Base-by-base conservation (phyloP, 441 rosid genomes). In the Flueggea neowawraea region DNA sequence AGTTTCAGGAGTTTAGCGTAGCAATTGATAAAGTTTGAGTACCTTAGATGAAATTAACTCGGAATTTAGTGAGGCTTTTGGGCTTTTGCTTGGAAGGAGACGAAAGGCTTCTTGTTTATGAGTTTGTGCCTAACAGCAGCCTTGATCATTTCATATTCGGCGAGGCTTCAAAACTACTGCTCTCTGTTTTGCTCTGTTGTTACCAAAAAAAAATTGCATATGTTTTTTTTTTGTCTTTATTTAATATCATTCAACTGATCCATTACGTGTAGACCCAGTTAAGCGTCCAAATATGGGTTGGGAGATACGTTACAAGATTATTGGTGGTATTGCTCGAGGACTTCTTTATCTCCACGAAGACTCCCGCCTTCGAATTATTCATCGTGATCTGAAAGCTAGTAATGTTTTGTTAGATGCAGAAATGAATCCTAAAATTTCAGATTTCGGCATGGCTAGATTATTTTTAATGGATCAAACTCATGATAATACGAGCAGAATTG, bases 291-390 rank as follows among this genome's bases (percentile, higher is more conserved):
- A 51, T 11, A 57, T 86, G 54, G 65, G 72, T n/a, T 89, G 96
- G 96, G 61, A 75, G 58, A 68, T 12, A 56, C 81, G 90, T 10
- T 82, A 78, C 69, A 72, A 82, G 54, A 83, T 87, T 6, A 84
- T 72, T 6, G 69, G 60, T 1, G 89, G 91, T 10, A 81, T 87
- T 54, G 87, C 87, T 17, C 70, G 84, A 64, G 91, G 94, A 9
- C 75, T 89, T 15, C 62, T 82, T 0, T 85, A 85, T 52, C 90
- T 87, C 54, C 91, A 89, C 58, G 77, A 83, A 56, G 91, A 89
- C 64, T 85, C 95, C 0, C 73, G 82, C 62, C 79, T 78, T 31
- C n/a, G n/a, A n/a, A n/a, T n/a, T n/a, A n/a, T n/a, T n/a, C n/a
- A n/a, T n/a, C n/a, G n/a, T n/a, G n/a, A n/a, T n/a, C n/a, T n/a